A percentile compares a stretch with the other conserved stretches of the same genome.
phyloP scores from a whole-genome alignment of 306 rosid species.

The Astragalus glycyphyllos region DNA sequence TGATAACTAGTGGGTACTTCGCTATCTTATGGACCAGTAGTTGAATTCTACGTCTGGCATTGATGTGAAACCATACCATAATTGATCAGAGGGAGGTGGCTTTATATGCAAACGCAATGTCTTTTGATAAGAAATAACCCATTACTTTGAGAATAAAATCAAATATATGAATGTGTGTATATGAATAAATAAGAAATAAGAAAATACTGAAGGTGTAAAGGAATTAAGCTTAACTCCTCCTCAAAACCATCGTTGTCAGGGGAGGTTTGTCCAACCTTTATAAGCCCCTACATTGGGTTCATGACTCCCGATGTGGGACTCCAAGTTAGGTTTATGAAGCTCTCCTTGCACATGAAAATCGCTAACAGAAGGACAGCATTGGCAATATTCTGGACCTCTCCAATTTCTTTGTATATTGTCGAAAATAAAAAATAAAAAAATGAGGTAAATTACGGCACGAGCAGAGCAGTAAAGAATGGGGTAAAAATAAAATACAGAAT shows the following conservation, averaged over 20 bases:
- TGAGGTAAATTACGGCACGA: conserved; percentile 24
- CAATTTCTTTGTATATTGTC: conserved; percentile 9
- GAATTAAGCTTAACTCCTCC: too few species aligned
- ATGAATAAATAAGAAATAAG: not conserved
- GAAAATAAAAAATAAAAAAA: conserved; percentile 23
- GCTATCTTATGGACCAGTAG: conserved; percentile 66
- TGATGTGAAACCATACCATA: conserved; percentile 92
- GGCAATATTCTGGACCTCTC: conserved; percentile 26
- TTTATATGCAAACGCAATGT: conserved; percentile 87
- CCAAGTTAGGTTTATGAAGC: too few species aligned
- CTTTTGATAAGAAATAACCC: conserved; percentile 55
- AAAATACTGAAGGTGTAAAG: conserved; percentile 33
- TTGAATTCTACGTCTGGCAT: conserved; percentile 87
- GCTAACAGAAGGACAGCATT: too few species aligned
- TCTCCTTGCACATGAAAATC: too few species aligned
- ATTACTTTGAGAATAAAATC: conserved; percentile 40
- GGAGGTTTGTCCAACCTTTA: too few species aligned
- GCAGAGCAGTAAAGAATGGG: conserved; percentile 6
- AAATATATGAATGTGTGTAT: conserved; percentile 12
- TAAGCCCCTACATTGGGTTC: too few species aligned
- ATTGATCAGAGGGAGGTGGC: conserved; percentile 96
- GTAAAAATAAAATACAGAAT: conserved; percentile 29
- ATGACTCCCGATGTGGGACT: too few species aligned
- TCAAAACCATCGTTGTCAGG: too few species aligned
- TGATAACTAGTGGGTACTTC: conserved; percentile 80